Conservation (phyloP, 768 basidiomycete species). For the Chalciporus pseudorubinellus region DNA sequence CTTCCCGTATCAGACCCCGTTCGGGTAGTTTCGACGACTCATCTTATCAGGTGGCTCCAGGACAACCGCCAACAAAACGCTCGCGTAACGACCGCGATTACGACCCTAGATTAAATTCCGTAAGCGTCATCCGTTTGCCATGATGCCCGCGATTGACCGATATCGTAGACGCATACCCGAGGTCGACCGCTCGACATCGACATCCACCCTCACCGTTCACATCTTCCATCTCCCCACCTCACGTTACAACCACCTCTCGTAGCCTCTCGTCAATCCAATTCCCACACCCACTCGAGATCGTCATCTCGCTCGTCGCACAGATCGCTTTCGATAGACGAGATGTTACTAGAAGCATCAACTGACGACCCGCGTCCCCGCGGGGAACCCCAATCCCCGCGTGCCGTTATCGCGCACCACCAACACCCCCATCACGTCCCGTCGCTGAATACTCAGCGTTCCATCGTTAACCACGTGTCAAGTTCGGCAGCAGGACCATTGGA, state of each 20-base stretch:
- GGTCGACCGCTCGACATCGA: constrained; percentile 22
- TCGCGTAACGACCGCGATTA: constrained; percentile 39
- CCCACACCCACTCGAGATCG: constrained; percentile 25
- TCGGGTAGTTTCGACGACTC: constrained; percentile 43
- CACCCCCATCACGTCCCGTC: constrained; percentile 24
- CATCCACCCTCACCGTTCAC: constrained; percentile 25
- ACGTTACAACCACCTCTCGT: constrained; percentile 11
- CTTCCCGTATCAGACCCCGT: constrained; percentile 41
- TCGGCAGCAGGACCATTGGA: constrained; percentile 29
- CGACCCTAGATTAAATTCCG: constrained; percentile 15
- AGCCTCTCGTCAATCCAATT: constrained; percentile 11
- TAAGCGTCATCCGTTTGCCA: not conserved
- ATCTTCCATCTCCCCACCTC: constrained; percentile 19
- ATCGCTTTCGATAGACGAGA: constrained; percentile 44
- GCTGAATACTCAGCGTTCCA: constrained; percentile 15
- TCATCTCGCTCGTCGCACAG: constrained; percentile 36
- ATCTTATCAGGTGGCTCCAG: constrained; percentile 27
- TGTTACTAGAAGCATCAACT: constrained; percentile 45
- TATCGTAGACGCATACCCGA: constrained; percentile 14
- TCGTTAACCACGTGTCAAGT: constrained; percentile 20
- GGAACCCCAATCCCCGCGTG: constrained; percentile 31
- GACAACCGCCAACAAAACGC: constrained; percentile 52
- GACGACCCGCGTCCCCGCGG: constrained; percentile 35
- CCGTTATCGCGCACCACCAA: constrained; percentile 31
- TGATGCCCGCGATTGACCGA: no score